Evolutionary conservation across 345 rosid species (phyloP), one percentile per base, ranked within the genome.

Genomic region (Syzygium grande): DNA sequence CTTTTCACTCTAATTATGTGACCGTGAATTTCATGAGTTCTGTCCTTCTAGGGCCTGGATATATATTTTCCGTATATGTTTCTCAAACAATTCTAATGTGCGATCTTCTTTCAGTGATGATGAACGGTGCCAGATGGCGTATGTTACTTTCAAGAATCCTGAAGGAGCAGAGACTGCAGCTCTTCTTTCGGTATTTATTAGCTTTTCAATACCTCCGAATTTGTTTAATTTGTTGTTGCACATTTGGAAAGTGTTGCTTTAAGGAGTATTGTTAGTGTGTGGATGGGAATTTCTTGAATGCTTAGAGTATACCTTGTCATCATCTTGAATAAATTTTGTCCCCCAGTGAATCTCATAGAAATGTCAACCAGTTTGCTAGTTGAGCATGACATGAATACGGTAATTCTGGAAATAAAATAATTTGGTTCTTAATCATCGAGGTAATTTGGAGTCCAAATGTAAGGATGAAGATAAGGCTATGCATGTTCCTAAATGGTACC

Each of bases 161-260:
- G 96, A 96, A 90, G 99, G 99, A 87, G 98, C 99, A 63, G 98
- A 96, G 84, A 97, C 99, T 89, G 99, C 99, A 8, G 92, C 94
- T 91, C 97, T 96, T 88, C 96, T 97, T 90, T 93, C 99, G 41
- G 99, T 97, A 86, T 90, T 38, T 87, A 89, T 85, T 91, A 1
- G 94, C 91, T 88, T 21, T 85, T 34, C 43, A 41, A 55, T 5
- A 54, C 49, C 51, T 34, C 86, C 16, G 21, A 58, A 19, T 29
- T 30, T 3, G 27, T 54, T 54, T 30, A 3, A 53, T 85, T 27
- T 9, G 54, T 52, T 34, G 59, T 84, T 46, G 59, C 25, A 19
- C 49, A 9, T 73, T 38, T 22, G 83, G 22, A 10, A 38, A 73
- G 7, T 73, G 13, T 17, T 73, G 49, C 49, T 73, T 73, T 73